Conservation (phyloP, 164 flowering plant species). For the Nelumbo lutea region DNA sequence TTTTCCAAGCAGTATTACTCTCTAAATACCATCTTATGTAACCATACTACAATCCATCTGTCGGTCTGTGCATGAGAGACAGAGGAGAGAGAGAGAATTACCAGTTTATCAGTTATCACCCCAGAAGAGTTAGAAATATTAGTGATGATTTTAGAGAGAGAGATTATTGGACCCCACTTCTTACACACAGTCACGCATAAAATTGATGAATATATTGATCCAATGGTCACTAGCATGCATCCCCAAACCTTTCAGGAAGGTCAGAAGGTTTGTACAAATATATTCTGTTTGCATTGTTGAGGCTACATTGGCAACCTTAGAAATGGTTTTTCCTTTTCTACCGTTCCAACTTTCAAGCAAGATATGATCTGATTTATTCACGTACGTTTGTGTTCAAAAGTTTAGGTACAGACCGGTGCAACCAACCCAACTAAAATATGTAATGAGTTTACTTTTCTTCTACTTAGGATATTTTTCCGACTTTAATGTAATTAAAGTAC, state of each 20-base stretch:
- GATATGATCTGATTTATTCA: neutral
- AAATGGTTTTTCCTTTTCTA: neutral
- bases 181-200: too few relatives aligned
- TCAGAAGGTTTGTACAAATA: neutral
- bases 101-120: too few relatives aligned
- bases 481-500: too few relatives aligned
- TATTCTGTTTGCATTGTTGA: neutral
- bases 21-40: conserved; percentile 32
- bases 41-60: neutral
- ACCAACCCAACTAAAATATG: neutral
- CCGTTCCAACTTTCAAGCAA: neutral
- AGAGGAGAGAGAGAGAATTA: too few relatives aligned
- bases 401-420: neutral
- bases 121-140: too few relatives aligned
- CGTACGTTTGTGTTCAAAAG: neutral
- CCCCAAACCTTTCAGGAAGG: neutral
- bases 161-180: too few relatives aligned
- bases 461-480: too few relatives aligned
- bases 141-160: too few relatives aligned
- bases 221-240: too few relatives aligned
- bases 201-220: too few relatives aligned
- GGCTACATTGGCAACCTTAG: neutral
- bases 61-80: too few relatives aligned
- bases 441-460: too few relatives aligned
- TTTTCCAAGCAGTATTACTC: neutral